phyloP scores from a whole-genome alignment of 2,329 filamentous ascomycete genomes.

The Dothiorella sarmentorum region DNA sequence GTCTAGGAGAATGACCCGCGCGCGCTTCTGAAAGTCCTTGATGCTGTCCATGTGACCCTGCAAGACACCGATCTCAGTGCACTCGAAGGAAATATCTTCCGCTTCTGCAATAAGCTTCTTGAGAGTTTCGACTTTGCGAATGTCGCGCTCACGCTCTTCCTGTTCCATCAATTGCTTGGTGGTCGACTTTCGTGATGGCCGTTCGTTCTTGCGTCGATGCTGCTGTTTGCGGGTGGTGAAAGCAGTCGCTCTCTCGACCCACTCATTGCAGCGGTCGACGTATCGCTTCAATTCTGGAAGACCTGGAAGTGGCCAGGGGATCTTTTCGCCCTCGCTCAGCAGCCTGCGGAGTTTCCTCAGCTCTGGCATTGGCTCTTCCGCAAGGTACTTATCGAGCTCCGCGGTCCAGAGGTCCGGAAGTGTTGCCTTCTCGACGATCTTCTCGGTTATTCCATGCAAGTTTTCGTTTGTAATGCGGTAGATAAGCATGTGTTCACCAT shows the following conservation, averaged over 20 bases:
- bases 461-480: constrained; percentile 74
- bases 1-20: constrained; percentile 55
- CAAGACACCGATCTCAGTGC: constrained; percentile 81
- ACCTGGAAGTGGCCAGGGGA: constrained; percentile 83
- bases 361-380: constrained; percentile 78
- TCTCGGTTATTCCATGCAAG: constrained; percentile 65
- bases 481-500: constrained; percentile 65
- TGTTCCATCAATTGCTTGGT: constrained; percentile 70
- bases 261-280: constrained; percentile 94
- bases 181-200: constrained; percentile 71
- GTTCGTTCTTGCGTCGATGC: constrained; percentile 92
- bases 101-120: constrained; percentile 79
- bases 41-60: constrained; percentile 83
- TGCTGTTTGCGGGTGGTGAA: constrained; percentile 98
- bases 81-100: constrained; percentile 86
- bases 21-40: constrained; percentile 76
- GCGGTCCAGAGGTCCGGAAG: constrained; percentile 86
- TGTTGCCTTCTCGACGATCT: constrained; percentile 79
- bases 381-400: constrained; percentile 80
- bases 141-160: constrained; percentile 78
- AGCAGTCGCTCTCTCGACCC: constrained; percentile 94
- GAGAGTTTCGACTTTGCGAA: constrained; percentile 86
- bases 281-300: constrained; percentile 79
- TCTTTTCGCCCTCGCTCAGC: constrained; percentile 90
- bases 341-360: constrained; percentile 81